phyloP scores from a whole-genome alignment of 1,284 basidiomycete genomes.

The Heterobasidion annosum region DNA sequence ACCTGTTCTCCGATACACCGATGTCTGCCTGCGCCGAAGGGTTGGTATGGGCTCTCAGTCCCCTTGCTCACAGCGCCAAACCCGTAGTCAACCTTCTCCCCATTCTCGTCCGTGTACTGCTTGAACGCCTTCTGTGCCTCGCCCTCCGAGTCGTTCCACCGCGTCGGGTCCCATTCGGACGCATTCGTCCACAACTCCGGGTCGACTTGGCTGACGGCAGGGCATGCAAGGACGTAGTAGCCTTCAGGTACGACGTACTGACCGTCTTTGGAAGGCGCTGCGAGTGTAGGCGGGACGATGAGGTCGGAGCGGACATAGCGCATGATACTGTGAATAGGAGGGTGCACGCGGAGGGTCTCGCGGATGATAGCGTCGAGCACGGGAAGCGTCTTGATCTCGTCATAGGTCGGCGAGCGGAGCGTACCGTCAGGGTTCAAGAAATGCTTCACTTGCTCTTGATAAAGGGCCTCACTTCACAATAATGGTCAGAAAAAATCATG shows the following conservation, averaged over 20 bases:
- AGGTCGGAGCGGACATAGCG: conserved; percentile 85
- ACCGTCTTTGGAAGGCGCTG: conserved; percentile 65
- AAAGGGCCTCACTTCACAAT: conserved; percentile 60
- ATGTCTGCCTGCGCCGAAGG: conserved; percentile 94
- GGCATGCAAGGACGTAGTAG: conserved; percentile 86
- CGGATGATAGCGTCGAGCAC: conserved; percentile 86
- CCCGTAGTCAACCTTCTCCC: conserved; percentile 92
- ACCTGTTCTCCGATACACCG: conserved; percentile 93
- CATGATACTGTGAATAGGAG: conserved; percentile 89
- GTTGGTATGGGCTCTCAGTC: conserved; percentile 87
- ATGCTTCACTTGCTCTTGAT: conserved; percentile 81
- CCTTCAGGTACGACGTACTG: conserved; percentile 88
- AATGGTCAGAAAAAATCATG: not conserved
- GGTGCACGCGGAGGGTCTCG: conserved; percentile 88
- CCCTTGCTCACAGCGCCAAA: conserved; percentile 93
- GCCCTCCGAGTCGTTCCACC: conserved; percentile 81
- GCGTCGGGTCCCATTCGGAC: conserved; percentile 65
- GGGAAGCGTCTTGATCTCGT: conserved; percentile 79
- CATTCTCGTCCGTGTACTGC: conserved; percentile 63
- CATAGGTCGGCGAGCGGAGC: conserved; percentile 79
- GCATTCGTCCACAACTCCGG: conserved; percentile 77
- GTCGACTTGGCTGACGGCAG: conserved; percentile 86
- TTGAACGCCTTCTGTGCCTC: conserved; percentile 71
- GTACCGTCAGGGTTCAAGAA: conserved; percentile 79
- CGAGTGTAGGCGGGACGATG: conserved; percentile 73